Conservation (phyloP, 495 filamentous ascomycete species). For the Cryomyces minteri region DNA sequence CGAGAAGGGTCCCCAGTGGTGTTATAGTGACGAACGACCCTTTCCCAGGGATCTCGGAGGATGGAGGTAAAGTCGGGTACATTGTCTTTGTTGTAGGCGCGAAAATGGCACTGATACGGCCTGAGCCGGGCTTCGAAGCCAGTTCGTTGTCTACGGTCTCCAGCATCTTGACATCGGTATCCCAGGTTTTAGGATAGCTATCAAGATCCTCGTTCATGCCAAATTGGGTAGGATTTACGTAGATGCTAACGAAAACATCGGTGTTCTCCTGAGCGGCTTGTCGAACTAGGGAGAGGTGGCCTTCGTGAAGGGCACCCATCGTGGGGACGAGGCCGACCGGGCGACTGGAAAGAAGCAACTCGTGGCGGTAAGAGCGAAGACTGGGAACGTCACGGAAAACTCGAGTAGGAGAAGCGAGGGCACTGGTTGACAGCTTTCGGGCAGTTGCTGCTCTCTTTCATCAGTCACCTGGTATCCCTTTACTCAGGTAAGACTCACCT, state of each 20-base stretch:
- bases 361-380: conserved; percentile 52
- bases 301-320: conserved; percentile 89
- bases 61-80: conserved; percentile 72
- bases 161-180: conserved; percentile 47
- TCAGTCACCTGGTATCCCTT: too few relatives aligned
- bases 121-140: conserved; percentile 25
- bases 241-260: conserved; percentile 74
- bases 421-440: background rate
- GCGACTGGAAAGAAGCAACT: conserved; percentile 45
- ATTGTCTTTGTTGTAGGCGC: conserved; percentile 66
- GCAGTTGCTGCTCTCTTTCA: too few relatives aligned
- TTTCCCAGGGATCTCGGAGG: conserved; percentile 44
- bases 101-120: conserved; percentile 67
- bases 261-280: conserved; percentile 70
- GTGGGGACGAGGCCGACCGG: conserved; percentile 83
- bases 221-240: conserved; percentile 94
- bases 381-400: conserved; percentile 54
- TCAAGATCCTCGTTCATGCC: conserved; percentile 73
- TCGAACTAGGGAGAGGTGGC: conserved; percentile 76
- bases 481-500: too few relatives aligned
- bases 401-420: conserved; percentile 27
- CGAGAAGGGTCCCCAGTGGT: conserved; percentile 59
- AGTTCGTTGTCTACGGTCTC: conserved; percentile 53
- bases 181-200: conserved; percentile 84
- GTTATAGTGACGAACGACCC: conserved; percentile 92